These are phyloP conservation scores for Penicillium sp. DNA, from an alignment of 2,329 filamentous ascomycete genomes.

Conservation along the genomic window DNA sequence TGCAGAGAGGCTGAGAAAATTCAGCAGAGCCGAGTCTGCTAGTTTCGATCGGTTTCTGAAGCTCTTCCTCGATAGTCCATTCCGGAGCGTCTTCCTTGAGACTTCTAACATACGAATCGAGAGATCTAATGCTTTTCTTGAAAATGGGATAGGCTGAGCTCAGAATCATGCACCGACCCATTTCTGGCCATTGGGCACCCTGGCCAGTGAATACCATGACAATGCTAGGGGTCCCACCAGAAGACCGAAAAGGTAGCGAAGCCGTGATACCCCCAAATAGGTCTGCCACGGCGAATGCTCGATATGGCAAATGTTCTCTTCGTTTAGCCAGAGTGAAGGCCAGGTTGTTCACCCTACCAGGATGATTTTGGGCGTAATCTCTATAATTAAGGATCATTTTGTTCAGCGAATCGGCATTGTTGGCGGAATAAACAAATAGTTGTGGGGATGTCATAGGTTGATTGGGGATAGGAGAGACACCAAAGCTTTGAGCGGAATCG, in stretches of 20 bases:
- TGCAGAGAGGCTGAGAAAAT: slow-evolving; percentile 17
- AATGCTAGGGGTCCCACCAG: background rate
- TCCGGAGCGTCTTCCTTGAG: background rate
- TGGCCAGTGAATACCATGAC: slow-evolving; percentile 6
- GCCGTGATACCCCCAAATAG: background rate
- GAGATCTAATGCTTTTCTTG: background rate
- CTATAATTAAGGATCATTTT: slow-evolving; percentile 17
- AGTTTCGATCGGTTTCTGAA: background rate
- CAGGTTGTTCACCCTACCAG: slow-evolving; percentile 11
- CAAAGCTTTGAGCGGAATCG: slow-evolving; percentile 6
- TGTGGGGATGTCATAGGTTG: slow-evolving; percentile 1
- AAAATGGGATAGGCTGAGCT: background rate
- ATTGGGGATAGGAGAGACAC: background rate
- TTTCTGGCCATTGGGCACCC: slow-evolving; percentile 9
- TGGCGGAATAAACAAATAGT: slow-evolving; percentile 25
- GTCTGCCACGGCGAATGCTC: slow-evolving; percentile 9
- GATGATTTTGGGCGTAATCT: slow-evolving; percentile 20
- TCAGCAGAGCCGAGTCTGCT: slow-evolving; percentile 4
- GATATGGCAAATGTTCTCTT: slow-evolving; percentile 18
- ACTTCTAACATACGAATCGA: background rate
- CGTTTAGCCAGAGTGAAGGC: slow-evolving; percentile 24
- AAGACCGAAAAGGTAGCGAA: background rate
- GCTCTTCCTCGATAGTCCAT: slow-evolving; percentile 5
- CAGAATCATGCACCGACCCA: slow-evolving; percentile 2
- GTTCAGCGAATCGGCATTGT: slow-evolving; percentile 24